Evolutionary conservation across 2,329 filamentous ascomycete species (phyloP), one percentile per base, ranked within the genome.

Genomic region (Aspergillus transmontanensis): DNA sequence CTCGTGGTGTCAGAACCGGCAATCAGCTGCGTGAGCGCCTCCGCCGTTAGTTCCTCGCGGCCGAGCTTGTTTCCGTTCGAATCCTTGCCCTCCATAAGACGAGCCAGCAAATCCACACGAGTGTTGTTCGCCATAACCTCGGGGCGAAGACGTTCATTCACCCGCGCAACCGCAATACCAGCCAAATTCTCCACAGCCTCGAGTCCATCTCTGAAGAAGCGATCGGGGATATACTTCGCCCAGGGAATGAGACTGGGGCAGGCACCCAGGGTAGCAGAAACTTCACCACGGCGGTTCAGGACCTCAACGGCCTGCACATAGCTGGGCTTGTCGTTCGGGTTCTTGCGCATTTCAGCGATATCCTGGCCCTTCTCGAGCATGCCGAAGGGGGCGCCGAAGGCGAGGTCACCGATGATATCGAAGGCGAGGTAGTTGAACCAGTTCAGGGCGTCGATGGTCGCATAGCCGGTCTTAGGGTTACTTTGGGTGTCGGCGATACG

Each of bases 11-110:
- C 89, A 23, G 86, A 87, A 72, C 89, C 89, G 34, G 89, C 87
- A 70, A 91, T 96, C 48, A 97, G 85, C 77, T 97, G 93, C 0
- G 93, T 97, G 30, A 96, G 82, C 0, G 93, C 93, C 80, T 97
- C 94, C 41, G 93, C 93, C 0, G 92, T 96, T 58, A 97, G 83
- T 75, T 97, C 93, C 69, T 90, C 86, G 30, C 91, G 86, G 5
- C 91, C 89, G 0, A 97, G 85, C 12, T 87, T 89, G 63, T 91
- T 82, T 61, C 93, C 93, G 28, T 87, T 90, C 64, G 92, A 90
- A 75, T 97, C 92, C 61, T 90, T 89, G 55, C 92, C 93, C 78
- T 96, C 90, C 87, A 96, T 94, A 11, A 97, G 82, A 2, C 92
- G 86, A 1, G 91, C 89, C 5, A 97, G 88, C 1, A 97, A 85